Conservation (phyloP, 2,329 filamentous ascomycete genomes). For the Anisogramma anomala region DNA sequence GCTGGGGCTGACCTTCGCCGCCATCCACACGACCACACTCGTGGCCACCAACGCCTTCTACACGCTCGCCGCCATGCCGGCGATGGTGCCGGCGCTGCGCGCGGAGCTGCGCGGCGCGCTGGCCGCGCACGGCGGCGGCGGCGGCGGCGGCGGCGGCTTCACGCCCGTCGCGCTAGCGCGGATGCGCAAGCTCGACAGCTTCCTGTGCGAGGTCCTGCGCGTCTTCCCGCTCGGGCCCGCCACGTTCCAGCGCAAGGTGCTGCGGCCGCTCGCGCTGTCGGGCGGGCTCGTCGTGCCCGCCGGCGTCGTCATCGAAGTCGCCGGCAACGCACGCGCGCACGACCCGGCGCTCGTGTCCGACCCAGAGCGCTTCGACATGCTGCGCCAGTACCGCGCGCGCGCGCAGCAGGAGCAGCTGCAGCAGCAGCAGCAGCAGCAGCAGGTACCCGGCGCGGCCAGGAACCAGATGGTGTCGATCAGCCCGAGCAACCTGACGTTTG, state of each 20-base stretch:
- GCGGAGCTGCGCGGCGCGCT: slow-evolving; percentile 35
- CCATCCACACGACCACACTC: slow-evolving; percentile 40
- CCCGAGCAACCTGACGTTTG: slow-evolving; percentile 25
- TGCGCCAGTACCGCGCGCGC: slow-evolving; percentile 28
- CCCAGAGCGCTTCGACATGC: slow-evolving; percentile 27
- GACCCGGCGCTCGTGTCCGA: slow-evolving; percentile 28
- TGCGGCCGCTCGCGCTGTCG: slow-evolving; percentile 39
- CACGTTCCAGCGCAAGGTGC: slow-evolving; percentile 39
- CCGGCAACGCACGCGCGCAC: slow-evolving; percentile 24
- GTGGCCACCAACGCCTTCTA: slow-evolving; percentile 38
- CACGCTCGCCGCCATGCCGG: slow-evolving; percentile 37
- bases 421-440: slow-evolving; percentile 20
- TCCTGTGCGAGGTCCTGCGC: slow-evolving; percentile 23
- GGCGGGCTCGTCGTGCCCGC: slow-evolving; percentile 39
- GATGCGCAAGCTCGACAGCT: slow-evolving; percentile 26
- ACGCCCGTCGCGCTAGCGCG: slow-evolving; percentile 20
- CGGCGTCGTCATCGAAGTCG: slow-evolving; percentile 32
- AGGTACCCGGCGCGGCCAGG: slow-evolving; percentile 18
- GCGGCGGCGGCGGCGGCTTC: slow-evolving; percentile 20
- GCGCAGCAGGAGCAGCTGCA: slow-evolving; percentile 20
- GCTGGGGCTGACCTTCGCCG: slow-evolving; percentile 34
- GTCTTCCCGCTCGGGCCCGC: slow-evolving; percentile 16
- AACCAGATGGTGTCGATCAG: slow-evolving; percentile 31
- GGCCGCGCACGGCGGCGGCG: slow-evolving; percentile 21
- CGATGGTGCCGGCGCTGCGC: slow-evolving; percentile 38